These are phyloP conservation scores for Phialemonium atrogriseum DNA, from an alignment of 2,329 filamentous ascomycete genomes.

Conservation along the genomic window DNA sequence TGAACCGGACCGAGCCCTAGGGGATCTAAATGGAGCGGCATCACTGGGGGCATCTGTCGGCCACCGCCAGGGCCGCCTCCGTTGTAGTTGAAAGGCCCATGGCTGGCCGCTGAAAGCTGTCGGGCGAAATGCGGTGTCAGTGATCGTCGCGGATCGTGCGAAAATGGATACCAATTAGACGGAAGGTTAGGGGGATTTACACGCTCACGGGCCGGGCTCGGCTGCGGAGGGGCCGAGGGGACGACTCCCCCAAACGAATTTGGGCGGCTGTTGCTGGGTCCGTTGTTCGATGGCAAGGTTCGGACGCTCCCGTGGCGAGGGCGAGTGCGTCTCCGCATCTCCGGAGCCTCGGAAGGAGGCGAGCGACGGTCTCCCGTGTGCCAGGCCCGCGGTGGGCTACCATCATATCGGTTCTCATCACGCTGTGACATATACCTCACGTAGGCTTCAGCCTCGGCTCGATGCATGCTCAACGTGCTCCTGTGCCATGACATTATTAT, in stretches of 20 bases:
- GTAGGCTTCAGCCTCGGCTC: neutral
- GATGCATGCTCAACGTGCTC: too few species aligned
- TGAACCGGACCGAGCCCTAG: too few species aligned
- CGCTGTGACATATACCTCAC: too few species aligned
- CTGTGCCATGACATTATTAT: too few species aligned
- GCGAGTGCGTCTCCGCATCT: constrained; percentile 15
- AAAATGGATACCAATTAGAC: constrained; percentile 5
- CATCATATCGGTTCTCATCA: too few species aligned
- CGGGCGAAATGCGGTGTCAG: constrained; percentile 8
- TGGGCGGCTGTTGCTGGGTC: constrained; percentile 3
- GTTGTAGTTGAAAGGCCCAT: constrained; percentile 5
- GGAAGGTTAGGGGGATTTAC: constrained; percentile 9
- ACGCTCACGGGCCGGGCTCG: constrained; percentile 11
- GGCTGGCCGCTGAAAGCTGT: constrained; percentile 8
- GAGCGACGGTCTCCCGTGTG: constrained; percentile 15
- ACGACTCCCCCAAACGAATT: constrained; percentile 1
- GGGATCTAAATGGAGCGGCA: too few species aligned
- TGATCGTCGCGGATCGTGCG: constrained; percentile 6
- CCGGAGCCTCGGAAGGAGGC: constrained; percentile 13
- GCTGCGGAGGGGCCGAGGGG: constrained; percentile 7
- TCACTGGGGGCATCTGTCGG: too few species aligned
- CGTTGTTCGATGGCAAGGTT: constrained; percentile 4
- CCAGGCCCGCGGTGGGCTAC: constrained; percentile 6
- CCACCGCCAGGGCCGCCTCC: too few species aligned
- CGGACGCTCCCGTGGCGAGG: constrained; percentile 14